Conservation (phyloP, 306 rosid genomes). For the Parietaria judaica region DNA sequence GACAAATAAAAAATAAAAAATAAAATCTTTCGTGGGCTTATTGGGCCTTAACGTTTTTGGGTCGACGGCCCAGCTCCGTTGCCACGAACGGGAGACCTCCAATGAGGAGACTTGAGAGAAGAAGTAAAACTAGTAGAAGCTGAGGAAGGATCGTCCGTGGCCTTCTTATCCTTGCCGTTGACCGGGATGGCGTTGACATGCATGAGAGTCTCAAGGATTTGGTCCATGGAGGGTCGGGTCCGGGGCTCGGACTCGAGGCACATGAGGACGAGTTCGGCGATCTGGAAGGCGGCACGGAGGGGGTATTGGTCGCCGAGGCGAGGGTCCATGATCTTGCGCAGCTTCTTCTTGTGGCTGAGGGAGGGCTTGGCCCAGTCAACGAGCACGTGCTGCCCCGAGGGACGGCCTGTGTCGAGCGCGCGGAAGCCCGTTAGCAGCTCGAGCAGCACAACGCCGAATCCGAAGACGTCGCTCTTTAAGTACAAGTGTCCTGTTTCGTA, state of each 20-base stretch:
- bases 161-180: neutral
- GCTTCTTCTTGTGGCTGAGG: conserved; percentile 34
- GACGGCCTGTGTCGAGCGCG: conserved; percentile 44
- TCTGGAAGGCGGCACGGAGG: conserved; percentile 27
- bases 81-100: conserved; percentile 4
- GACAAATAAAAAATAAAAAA: neutral
- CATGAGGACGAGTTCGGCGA: conserved; percentile 35
- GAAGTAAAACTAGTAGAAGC: neutral
- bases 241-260: conserved; percentile 56
- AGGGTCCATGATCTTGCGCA: conserved; percentile 44
- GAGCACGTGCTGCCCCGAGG: conserved; percentile 24
- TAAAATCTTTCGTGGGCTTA: neutral
- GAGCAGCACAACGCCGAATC: conserved; percentile 79
- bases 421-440: conserved; percentile 57
- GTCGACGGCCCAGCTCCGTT: neutral
- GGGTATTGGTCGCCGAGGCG: conserved; percentile 30
- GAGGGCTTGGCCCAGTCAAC: conserved; percentile 32
- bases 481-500: conserved; percentile 61
- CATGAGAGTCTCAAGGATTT: conserved; percentile 35
- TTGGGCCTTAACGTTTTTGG: neutral
- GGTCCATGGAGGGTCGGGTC: conserved; percentile 58
- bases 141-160: no score
- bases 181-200: conserved; percentile 17
- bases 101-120: neutral
- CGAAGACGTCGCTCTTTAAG: conserved; percentile 77